Evolutionary conservation across 345 rosid species (phyloP), one percentile per base, ranked within the genome.

Genomic region (Citrus glauca): DNA sequence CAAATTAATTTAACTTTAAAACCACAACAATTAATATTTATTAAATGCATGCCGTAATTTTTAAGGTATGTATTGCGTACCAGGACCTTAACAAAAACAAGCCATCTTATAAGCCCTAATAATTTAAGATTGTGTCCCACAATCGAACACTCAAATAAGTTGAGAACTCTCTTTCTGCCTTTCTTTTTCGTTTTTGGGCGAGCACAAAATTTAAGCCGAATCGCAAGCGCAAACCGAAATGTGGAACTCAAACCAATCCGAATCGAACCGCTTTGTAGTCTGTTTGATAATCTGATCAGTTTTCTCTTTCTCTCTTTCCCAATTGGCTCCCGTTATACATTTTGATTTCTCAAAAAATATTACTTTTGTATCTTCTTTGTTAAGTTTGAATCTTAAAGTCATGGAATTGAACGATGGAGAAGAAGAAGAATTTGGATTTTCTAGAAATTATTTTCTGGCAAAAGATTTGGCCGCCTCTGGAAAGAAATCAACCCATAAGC

Each of bases 401-500:
- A 87, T 84, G 91, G 94, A 91, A 40, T 73, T 82, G 60, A 81
- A 85, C 28, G 89, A 85, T 38, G 74, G 72, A 19, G 97, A 89
- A 8, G 98, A 90, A 71, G 97, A 92, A 71, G 97, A 91, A 56
- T 90, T 64, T 66, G 99, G 88, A 4, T 96, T 94, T 89, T 90
- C 97, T 7, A 86, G 98, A 85, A 94, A 96, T 76, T 96, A 94
- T 79, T 94, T 92, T 84, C 85, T 94, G 66, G 97, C 99, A 1
- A 96, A 94, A 88, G 98, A 96, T 65, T 69, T 81, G 65, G 79
- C 87, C 75, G 84, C 91, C 56, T 78, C 95, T 6, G 77, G 86
- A 50, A 94, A 91, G 86, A 89, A 87, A 73, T 92, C 95, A 24
- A 72, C 85, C 14, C 87, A 69, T 66, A 94, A 91, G 76, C 81